Evolutionary conservation across 2,329 filamentous ascomycete genomes (phyloP).

Genomic region (Fusarium domesticum): DNA sequence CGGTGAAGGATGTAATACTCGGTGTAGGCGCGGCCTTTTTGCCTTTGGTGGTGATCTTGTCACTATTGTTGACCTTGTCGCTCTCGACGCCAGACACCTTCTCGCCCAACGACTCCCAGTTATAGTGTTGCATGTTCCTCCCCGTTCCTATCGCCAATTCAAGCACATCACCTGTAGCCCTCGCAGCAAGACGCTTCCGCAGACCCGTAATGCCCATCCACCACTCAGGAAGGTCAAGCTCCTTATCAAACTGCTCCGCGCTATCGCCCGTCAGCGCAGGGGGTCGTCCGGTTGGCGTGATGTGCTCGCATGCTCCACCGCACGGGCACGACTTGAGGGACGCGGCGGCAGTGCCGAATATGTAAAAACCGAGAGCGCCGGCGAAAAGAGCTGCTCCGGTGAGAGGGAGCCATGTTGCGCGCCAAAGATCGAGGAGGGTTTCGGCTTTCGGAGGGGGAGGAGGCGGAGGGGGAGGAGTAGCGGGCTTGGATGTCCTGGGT

Average conservation of each 20-base stretch:
- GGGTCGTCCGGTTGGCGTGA: conserved; percentile 47
- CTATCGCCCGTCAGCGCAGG: conserved; percentile 44
- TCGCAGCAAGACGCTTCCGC: conserved; percentile 46
- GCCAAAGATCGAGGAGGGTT: conserved; percentile 37
- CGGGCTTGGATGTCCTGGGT: conserved; percentile 15
- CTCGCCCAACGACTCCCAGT: conserved; percentile 47
- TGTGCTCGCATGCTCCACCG: conserved; percentile 32
- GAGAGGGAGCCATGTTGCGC: conserved; percentile 43
- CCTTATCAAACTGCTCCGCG: conserved; percentile 56
- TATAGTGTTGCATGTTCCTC: conserved; percentile 57
- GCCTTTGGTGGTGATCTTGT: too few species aligned
- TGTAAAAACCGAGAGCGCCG: conserved; percentile 47
- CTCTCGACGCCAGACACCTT: conserved; percentile 15
- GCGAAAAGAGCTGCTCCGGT: conserved; percentile 47
- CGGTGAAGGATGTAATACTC: conserved; percentile 55
- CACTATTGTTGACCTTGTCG: too few species aligned
- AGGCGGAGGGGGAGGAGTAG: conserved; percentile 7
- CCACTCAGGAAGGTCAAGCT: conserved; percentile 56
- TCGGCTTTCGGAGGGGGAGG: conserved; percentile 28
- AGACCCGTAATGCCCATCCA: conserved; percentile 54
- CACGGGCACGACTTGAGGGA: conserved; percentile 30
- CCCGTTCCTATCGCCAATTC: conserved; percentile 63
- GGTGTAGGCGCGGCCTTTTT: conserved; percentile 3
- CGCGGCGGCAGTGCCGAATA: conserved; percentile 39
- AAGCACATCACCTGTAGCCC: conserved; percentile 55